These are phyloP conservation scores for Stylosanthes scabra DNA, from an alignment of 331 rosid species.

Conservation along the genomic window DNA sequence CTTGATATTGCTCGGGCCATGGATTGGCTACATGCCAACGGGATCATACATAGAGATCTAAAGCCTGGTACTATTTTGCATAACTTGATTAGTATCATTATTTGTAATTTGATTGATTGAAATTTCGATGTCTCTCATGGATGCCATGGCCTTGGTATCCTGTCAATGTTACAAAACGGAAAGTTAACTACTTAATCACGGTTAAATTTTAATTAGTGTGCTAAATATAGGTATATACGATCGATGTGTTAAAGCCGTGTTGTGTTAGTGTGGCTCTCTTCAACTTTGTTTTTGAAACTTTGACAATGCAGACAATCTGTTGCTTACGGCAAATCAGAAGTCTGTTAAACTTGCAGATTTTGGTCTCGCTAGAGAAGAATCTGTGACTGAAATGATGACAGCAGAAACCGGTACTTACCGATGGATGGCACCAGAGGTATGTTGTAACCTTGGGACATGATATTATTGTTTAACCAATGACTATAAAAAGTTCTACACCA, in stretches of 20 bases:
- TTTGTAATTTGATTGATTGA: conserved; percentile 1
- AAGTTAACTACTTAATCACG: too few species aligned
- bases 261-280: conserved; percentile 15
- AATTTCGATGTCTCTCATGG: conserved; percentile 22
- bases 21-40: conserved; percentile 98
- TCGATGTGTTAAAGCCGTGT: too few species aligned
- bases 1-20: conserved; percentile 92
- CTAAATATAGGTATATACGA: too few species aligned
- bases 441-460: conserved; percentile 23
- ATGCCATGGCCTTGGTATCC: conserved; percentile 15
- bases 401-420: conserved; percentile 99
- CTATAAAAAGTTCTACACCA: conserved; percentile 11
- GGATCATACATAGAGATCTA: conserved; percentile 96
- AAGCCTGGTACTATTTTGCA: conserved; percentile 77
- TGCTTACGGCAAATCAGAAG: conserved; percentile 91
- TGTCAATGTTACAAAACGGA: not conserved
- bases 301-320: conserved; percentile 82
- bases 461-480: not conserved
- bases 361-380: conserved; percentile 99
- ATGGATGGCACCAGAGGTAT: conserved; percentile 99
- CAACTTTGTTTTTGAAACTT: conserved; percentile 29
- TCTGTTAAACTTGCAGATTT: conserved; percentile 98
- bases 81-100: too few species aligned
- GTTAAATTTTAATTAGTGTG: not conserved
- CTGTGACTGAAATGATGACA: conserved; percentile 99